Evolutionary conservation across 2,329 filamentous ascomycete genomes (phyloP).

Genomic region (Clonostachys rosea): DNA sequence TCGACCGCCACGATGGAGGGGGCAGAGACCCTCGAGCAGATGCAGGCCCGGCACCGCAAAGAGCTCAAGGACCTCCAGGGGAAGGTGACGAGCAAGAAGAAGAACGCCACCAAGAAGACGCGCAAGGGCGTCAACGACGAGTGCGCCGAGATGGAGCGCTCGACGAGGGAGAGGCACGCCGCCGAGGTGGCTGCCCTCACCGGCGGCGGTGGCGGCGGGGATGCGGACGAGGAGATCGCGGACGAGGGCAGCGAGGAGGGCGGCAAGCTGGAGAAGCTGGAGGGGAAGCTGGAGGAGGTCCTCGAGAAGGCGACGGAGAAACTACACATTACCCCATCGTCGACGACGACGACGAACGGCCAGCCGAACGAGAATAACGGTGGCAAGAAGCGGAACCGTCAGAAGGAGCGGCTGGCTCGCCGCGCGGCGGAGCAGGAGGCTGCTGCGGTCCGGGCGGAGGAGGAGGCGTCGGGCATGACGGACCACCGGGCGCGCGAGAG

Average conservation of each 20-base stretch:
- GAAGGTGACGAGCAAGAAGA: slow-evolving; percentile 91
- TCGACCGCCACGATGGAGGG: slow-evolving; percentile 14
- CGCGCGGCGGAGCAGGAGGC: slow-evolving; percentile 82
- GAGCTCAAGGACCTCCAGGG: slow-evolving; percentile 84
- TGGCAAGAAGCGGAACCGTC: slow-evolving; percentile 77
- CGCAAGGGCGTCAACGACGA: slow-evolving; percentile 72
- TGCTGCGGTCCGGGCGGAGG: slow-evolving; percentile 59
- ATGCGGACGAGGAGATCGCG: slow-evolving; percentile 7
- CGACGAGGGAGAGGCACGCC: slow-evolving; percentile 62
- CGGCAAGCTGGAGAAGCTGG: slow-evolving; percentile 8
- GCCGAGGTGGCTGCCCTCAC: slow-evolving; percentile 46
- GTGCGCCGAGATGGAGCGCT: slow-evolving; percentile 65
- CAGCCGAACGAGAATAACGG: background rate
- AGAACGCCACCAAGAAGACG: slow-evolving; percentile 87
- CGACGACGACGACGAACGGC: background rate
- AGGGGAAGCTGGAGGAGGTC: slow-evolving; percentile 10
- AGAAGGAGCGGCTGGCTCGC: slow-evolving; percentile 86
- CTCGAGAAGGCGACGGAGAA: slow-evolving; percentile 11
- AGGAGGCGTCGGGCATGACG: slow-evolving; percentile 71
- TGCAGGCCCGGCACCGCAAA: slow-evolving; percentile 77
- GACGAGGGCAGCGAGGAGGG: slow-evolving; percentile 8
- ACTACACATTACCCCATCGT: slow-evolving; percentile 6
- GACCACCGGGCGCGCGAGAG: slow-evolving; percentile 69
- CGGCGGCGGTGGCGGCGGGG: slow-evolving; percentile 16
- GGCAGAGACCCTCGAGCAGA: slow-evolving; percentile 62